Conservation (phyloP, 1,139 yeast species). For the Chernovozyma aurita region DNA sequence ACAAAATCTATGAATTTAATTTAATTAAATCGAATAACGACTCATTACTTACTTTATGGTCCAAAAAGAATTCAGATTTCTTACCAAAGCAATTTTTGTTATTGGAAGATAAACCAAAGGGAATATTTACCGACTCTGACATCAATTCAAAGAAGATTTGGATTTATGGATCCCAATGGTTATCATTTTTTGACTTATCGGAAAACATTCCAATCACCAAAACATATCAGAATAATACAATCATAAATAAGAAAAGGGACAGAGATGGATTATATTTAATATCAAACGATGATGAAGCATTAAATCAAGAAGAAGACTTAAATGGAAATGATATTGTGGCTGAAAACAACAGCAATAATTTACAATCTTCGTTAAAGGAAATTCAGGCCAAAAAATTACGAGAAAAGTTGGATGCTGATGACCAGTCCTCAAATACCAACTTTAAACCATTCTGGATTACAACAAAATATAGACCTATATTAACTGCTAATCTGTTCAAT, state of each 20-base stretch:
- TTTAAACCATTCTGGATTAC: conserved; percentile 67
- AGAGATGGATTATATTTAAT: conserved; percentile 59
- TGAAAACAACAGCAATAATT: conserved; percentile 30
- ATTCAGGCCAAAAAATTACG: conserved; percentile 26
- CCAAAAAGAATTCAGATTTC: conserved; percentile 67
- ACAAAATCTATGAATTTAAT: conserved; percentile 64
- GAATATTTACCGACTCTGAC: conserved; percentile 48
- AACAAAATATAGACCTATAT: conserved; percentile 69
- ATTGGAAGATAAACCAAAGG: conserved; percentile 68
- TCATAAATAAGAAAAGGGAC: conserved; percentile 46
- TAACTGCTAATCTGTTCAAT: conserved; percentile 57
- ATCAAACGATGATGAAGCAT: conserved; percentile 23
- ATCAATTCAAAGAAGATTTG: conserved; percentile 45
- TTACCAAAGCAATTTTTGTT: conserved; percentile 63
- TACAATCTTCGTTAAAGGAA: conserved; percentile 29
- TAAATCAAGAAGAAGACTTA: conserved; percentile 19
- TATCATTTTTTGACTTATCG: conserved; percentile 68
- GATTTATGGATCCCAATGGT: conserved; percentile 89
- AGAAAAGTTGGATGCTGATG: conserved; percentile 26
- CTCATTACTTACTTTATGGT: conserved; percentile 68
- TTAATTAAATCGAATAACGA: conserved; percentile 14
- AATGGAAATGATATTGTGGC: conserved; percentile 14
- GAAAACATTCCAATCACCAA: conserved; percentile 49
- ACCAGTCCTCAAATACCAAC: conserved; percentile 10
- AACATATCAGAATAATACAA: conserved; percentile 21